phyloP scores from a whole-genome alignment of 345 rosid species.

The Raphanus sativus region DNA sequence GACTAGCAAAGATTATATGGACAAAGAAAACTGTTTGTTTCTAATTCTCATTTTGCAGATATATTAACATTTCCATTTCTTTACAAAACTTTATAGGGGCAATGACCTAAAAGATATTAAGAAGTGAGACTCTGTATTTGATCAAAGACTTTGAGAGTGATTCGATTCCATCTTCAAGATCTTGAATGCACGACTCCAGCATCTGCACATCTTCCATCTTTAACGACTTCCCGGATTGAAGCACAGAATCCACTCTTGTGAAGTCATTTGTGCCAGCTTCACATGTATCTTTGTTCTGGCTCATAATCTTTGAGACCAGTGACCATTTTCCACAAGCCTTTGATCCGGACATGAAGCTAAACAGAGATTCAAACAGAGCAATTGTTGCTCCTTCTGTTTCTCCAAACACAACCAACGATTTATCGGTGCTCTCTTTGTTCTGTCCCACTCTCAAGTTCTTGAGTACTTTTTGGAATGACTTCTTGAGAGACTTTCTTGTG shows the following conservation, averaged over 20 bases:
- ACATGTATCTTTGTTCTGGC: slow-evolving; percentile 9
- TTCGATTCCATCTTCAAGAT: slow-evolving; percentile 51
- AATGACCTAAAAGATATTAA: slow-evolving; percentile 38
- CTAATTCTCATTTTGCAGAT: neutral
- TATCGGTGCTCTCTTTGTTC: slow-evolving; percentile 12
- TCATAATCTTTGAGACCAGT: slow-evolving; percentile 21
- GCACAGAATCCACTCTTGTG: neutral
- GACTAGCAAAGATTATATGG: neutral
- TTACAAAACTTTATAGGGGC: slow-evolving; percentile 25
- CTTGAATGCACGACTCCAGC: slow-evolving; percentile 45
- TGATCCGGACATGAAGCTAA: slow-evolving; percentile 2
- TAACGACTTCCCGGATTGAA: neutral
- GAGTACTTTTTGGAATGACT: slow-evolving; percentile 43
- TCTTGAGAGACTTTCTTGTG: slow-evolving; percentile 47
- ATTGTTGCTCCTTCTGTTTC: slow-evolving; percentile 40
- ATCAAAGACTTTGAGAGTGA: slow-evolving; percentile 44
- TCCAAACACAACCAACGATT: slow-evolving; percentile 26
- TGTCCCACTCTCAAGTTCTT: slow-evolving; percentile 32
- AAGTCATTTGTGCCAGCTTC: neutral
- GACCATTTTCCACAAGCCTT: slow-evolving; percentile 6
- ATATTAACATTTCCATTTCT: neutral
- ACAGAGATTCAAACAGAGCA: neutral
- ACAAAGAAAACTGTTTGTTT: neutral
- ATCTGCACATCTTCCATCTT: slow-evolving; percentile 33
- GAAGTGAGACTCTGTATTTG: slow-evolving; percentile 46